Evolutionary conservation across 257 asterid species (phyloP).

Genomic region (Vinca minor): DNA sequence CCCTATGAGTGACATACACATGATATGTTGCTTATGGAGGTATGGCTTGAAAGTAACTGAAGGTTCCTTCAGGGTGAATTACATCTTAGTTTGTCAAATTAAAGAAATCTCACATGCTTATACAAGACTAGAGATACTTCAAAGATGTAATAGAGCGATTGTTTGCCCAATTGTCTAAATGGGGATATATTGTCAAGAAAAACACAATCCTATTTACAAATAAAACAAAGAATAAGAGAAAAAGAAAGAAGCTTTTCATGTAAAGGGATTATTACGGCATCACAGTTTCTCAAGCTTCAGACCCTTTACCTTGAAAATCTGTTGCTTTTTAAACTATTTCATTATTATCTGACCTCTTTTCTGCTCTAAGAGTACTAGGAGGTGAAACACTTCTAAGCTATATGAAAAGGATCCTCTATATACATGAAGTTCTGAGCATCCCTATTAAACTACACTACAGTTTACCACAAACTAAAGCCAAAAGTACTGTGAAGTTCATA

Average conservation of each 20-base stretch:
- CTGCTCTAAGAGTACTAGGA: background rate
- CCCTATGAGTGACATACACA: background rate
- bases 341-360: background rate
- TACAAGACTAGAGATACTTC: background rate
- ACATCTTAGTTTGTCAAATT: background rate
- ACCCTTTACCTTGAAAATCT: background rate
- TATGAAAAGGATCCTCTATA: background rate
- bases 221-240: background rate
- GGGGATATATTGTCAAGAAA: background rate
- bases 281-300: background rate
- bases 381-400: background rate
- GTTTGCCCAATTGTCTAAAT: background rate
- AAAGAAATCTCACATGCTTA: background rate
- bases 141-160: too few species aligned
- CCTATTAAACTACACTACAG: background rate
- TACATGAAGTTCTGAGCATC: slow-evolving; percentile 3
- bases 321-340: background rate
- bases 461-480: background rate
- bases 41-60: background rate
- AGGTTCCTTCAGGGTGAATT: background rate
- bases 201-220: background rate
- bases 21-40: background rate
- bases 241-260: background rate
- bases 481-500: background rate
- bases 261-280: background rate